Evolutionary conservation across 192 early-diverging fungal genomes (phyloP).

Genomic region (Coemansia sp.): DNA sequence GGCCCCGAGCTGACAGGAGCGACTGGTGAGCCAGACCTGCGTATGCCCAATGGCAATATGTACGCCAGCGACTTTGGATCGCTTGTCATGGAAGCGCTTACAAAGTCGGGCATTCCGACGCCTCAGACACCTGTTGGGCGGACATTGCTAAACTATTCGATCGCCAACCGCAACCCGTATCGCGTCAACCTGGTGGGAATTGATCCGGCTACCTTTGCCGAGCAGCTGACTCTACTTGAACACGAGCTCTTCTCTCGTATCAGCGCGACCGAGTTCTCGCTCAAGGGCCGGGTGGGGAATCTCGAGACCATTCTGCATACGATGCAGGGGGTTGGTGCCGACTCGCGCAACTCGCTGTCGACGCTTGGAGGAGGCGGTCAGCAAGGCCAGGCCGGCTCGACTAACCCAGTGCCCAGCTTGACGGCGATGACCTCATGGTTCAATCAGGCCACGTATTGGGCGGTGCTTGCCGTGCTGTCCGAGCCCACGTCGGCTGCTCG

Average conservation of each 20-base stretch:
- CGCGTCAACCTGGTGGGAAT: conserved; percentile 43
- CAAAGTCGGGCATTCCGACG: conserved; percentile 53
- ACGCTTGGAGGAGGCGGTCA: conserved; percentile 13
- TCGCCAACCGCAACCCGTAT: conserved; percentile 52
- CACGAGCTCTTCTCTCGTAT: conserved; percentile 66
- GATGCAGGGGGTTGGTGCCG: conserved; percentile 39
- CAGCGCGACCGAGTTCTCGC: conserved; percentile 63
- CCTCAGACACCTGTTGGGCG: conserved; percentile 48
- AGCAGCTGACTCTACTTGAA: conserved; percentile 76
- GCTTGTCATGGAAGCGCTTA: conserved; percentile 52
- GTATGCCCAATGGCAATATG: conserved; percentile 49
- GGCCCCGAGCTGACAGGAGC: neutral
- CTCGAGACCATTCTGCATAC: conserved; percentile 50
- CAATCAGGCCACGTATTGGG: conserved; percentile 57
- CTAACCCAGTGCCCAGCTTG: conserved; percentile 47
- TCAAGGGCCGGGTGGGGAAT: conserved; percentile 51
- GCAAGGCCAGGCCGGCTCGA: conserved; percentile 4
- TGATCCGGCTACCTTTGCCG: conserved; percentile 65
- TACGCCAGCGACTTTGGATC: conserved; percentile 52
- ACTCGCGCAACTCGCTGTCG: conserved; percentile 26
- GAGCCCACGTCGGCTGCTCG: conserved; percentile 44
- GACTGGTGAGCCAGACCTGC: conserved; percentile 11
- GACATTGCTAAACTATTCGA: conserved; percentile 45
- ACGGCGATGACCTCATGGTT: conserved; percentile 55
- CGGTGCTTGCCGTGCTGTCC: conserved; percentile 45